Evolutionary conservation across 257 asterid species (phyloP).

Genomic region (Plectranthus barbatus): DNA sequence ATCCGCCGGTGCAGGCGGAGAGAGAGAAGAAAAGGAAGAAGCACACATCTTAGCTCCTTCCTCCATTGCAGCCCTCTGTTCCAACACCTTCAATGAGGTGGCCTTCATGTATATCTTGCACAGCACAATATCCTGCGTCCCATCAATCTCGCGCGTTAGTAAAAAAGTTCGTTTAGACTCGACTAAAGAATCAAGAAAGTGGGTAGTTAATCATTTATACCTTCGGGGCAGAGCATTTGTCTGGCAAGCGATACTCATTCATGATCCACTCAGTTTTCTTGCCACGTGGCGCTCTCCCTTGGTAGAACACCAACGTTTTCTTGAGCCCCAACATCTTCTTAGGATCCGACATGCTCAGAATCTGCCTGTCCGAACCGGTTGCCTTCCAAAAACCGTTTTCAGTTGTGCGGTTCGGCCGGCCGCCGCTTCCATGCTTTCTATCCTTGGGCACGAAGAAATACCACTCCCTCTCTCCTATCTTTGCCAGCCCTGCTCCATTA

Average conservation of each 20-base stretch:
- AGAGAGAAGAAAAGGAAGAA: background rate
- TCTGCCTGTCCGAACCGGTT: conserved; percentile 70
- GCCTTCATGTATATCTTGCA: conserved; percentile 68
- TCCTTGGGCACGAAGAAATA: conserved; percentile 67
- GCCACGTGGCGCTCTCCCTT: conserved; percentile 80
- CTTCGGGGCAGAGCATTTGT: conserved; percentile 30
- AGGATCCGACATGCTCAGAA: conserved; percentile 34
- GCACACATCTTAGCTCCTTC: conserved; percentile 11
- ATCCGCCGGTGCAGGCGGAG: conserved; percentile 6
- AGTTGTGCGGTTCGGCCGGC: conserved; percentile 66
- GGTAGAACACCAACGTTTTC: conserved; percentile 69
- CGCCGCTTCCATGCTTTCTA: conserved; percentile 59
- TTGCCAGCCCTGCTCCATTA: conserved; percentile 46
- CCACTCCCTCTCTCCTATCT: conserved; percentile 74
- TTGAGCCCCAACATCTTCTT: conserved; percentile 44
- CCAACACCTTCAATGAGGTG: conserved; percentile 53
- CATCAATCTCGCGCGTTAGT: background rate
- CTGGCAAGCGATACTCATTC: conserved; percentile 75
- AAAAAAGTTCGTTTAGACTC: background rate
- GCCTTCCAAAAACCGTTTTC: conserved; percentile 78
- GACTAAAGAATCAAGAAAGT: background rate
- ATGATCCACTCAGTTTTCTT: conserved; percentile 75
- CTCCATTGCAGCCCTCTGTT: conserved; percentile 60
- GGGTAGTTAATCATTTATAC: conserved; percentile 8
- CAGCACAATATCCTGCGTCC: conserved; percentile 53